phyloP scores from a whole-genome alignment of 257 asterid species.

The Apocynum venetum region DNA sequence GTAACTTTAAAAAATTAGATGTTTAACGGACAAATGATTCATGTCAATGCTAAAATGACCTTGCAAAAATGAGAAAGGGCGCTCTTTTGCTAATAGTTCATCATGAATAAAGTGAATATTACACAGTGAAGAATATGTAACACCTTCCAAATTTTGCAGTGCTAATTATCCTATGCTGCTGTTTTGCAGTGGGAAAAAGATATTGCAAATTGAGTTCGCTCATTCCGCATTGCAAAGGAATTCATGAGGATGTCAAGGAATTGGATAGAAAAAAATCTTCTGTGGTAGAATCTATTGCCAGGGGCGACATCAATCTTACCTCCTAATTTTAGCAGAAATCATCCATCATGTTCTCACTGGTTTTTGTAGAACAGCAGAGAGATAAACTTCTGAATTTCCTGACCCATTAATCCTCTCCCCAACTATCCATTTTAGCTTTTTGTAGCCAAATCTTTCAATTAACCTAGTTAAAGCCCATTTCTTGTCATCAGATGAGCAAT shows the following conservation, averaged over 20 bases:
- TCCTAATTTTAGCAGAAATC: constrained; percentile 7
- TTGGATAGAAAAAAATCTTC: constrained; percentile 20
- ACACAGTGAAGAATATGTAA: constrained; percentile 17
- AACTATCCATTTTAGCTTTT: constrained; percentile 83
- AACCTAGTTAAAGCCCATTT: constrained; percentile 53
- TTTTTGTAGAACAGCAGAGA: constrained; percentile 75
- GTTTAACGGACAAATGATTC: background rate
- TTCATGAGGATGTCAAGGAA: constrained; percentile 19
- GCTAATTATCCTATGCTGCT: constrained; percentile 5
- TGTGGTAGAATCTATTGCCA: constrained; percentile 16
- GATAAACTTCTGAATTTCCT: constrained; percentile 62
- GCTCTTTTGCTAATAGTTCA: constrained; percentile 18
- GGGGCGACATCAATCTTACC: constrained; percentile 18
- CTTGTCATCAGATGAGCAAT: constrained; percentile 62
- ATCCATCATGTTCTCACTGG: constrained; percentile 50
- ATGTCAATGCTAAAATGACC: constrained; percentile 12
- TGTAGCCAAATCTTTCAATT: constrained; percentile 76
- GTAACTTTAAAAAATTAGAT: background rate
- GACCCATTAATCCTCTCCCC: constrained; percentile 68
- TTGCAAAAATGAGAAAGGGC: background rate
- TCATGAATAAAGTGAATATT: constrained; percentile 17
- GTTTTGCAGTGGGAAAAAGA: constrained; percentile 2
- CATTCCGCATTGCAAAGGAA: constrained; percentile 33
- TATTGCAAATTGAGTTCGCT: constrained; percentile 24
- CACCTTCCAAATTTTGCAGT: constrained; percentile 19